Conservation (phyloP, 1,284 basidiomycete species). For the Rhodotorula glutinis region DNA sequence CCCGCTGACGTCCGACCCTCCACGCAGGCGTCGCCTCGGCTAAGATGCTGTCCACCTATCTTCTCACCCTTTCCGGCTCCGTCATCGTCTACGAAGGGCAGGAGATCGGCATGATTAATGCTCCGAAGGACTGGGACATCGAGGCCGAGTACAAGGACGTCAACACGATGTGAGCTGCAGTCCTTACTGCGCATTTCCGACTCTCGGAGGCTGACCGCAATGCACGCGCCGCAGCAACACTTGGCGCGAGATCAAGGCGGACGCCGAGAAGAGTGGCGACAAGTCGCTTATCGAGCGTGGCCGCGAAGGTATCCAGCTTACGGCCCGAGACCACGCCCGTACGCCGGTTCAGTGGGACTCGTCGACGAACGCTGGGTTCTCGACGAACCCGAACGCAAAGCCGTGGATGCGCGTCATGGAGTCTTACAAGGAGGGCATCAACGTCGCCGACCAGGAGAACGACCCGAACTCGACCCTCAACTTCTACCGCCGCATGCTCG, state of each 20-base stretch:
- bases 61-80: slow-evolving; percentile 63
- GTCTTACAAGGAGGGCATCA: slow-evolving; percentile 60
- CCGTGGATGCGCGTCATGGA: slow-evolving; percentile 77
- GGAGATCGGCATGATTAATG: slow-evolving; percentile 68
- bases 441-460: slow-evolving; percentile 56
- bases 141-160: slow-evolving; percentile 65
- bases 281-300: slow-evolving; percentile 60
- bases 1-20: too few species aligned
- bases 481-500: slow-evolving; percentile 62
- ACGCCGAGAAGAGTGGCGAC: slow-evolving; percentile 51
- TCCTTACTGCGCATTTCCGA: too few species aligned
- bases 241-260: slow-evolving; percentile 43
- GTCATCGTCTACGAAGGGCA: slow-evolving; percentile 70
- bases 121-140: slow-evolving; percentile 63
- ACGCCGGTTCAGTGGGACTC: slow-evolving; percentile 68
- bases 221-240: slow-evolving; percentile 25
- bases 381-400: slow-evolving; percentile 53
- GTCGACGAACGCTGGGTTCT: slow-evolving; percentile 57
- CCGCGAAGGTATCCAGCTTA: slow-evolving; percentile 58
- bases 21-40: slow-evolving; percentile 51
- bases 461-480: slow-evolving; percentile 54
- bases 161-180: too few species aligned
- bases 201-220: too few species aligned
- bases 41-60: slow-evolving; percentile 63
- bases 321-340: slow-evolving; percentile 68